Conservation (phyloP, 2,329 filamentous ascomycete species). For the Penicillium sp. region DNA sequence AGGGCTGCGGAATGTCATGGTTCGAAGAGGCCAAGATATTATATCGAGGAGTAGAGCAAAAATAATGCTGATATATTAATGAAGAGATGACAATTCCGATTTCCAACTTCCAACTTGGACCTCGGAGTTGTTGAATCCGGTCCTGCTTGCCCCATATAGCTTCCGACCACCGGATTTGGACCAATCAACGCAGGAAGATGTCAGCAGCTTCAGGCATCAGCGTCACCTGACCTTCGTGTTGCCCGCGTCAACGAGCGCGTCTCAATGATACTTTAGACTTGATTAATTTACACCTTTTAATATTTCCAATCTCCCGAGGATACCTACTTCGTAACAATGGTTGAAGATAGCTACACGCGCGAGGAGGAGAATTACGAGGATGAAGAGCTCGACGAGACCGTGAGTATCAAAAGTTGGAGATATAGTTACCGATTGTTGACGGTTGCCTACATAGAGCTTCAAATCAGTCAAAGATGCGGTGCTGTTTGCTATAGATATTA, state of each 20-base stretch:
- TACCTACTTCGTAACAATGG: constrained; percentile 26
- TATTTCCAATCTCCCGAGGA: background rate
- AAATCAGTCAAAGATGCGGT: constrained; percentile 95
- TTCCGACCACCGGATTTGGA: background rate
- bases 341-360: constrained; percentile 33
- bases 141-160: background rate
- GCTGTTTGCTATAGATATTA: constrained; percentile 93
- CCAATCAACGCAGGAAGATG: constrained; percentile 29
- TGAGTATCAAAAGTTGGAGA: constrained; percentile 18
- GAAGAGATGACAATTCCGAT: background rate
- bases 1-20: constrained; percentile 43
- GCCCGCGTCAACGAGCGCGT: constrained; percentile 23
- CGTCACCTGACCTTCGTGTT: constrained; percentile 37
- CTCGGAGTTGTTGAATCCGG: constrained; percentile 2
- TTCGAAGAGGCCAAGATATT: background rate
- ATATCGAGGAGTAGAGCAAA: background rate
- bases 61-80: background rate
- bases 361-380: constrained; percentile 44
- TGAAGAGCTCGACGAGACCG: constrained; percentile 47
- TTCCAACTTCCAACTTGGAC: background rate
- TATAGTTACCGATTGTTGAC: constrained; percentile 4
- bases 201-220: constrained; percentile 25
- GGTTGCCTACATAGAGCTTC: constrained; percentile 61
- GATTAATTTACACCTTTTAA: background rate
- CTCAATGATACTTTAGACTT: constrained; percentile 18